These are phyloP conservation scores for Barbarea vulgaris DNA, from an alignment of 345 rosid genomes.

Conservation along the genomic window DNA sequence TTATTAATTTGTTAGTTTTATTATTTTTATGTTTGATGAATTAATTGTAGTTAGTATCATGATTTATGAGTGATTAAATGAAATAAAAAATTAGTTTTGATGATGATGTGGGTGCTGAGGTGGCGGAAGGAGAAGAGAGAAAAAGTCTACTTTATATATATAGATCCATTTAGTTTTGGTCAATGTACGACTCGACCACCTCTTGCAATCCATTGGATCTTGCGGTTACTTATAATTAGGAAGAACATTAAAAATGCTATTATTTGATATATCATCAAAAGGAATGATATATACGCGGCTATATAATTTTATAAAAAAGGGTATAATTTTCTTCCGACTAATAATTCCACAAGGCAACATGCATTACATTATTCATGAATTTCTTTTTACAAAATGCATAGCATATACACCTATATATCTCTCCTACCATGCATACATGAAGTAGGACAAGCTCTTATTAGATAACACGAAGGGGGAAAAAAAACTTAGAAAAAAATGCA, in stretches of 20 bases:
- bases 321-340: not conserved
- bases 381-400: conserved; percentile 6
- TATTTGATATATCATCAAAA: conserved; percentile 2
- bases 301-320: not conserved
- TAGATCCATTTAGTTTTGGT: conserved; percentile 23
- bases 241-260: not conserved
- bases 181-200: conserved; percentile 28
- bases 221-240: conserved; percentile 22
- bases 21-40: too few species aligned
- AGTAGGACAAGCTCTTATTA: conserved; percentile 4
- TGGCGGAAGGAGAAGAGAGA: too few species aligned
- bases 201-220: conserved; percentile 21
- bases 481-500: conserved; percentile 8
- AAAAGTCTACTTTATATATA: too few species aligned
- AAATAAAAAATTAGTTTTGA: too few species aligned
- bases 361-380: conserved; percentile 28
- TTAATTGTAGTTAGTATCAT: too few species aligned
- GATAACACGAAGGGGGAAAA: not conserved
- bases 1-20: too few species aligned
- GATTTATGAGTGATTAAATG: too few species aligned
- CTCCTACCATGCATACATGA: conserved; percentile 11
- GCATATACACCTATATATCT: not conserved
- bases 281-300: not conserved
- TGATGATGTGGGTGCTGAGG: too few species aligned
- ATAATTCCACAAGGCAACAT: conserved; percentile 36